Conservation (phyloP, 768 basidiomycete species). For the Phylloporus arenicola region DNA sequence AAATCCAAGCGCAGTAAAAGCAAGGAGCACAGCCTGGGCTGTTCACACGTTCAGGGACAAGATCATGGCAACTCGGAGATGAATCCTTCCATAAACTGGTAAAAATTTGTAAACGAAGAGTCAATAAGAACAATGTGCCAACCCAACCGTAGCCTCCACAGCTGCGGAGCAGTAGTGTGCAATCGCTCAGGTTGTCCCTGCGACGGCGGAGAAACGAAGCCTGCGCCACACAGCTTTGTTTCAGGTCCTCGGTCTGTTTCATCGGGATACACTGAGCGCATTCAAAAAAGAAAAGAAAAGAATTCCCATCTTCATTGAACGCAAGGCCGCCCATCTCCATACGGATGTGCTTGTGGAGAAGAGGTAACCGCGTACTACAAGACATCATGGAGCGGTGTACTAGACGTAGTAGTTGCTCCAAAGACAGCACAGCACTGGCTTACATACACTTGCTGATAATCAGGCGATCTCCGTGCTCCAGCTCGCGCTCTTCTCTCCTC, state of each 20-base stretch:
- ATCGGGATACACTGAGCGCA: too few relatives aligned
- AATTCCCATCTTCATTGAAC: background rate
- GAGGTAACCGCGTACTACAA: background rate
- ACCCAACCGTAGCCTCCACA: background rate
- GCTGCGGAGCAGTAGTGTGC: too few relatives aligned
- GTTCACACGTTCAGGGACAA: too few relatives aligned
- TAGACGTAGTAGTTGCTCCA: background rate
- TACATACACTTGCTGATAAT: slow-evolving; percentile 28
- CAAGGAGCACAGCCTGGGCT: too few relatives aligned
- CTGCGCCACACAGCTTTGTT: background rate
- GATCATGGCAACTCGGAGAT: too few relatives aligned
- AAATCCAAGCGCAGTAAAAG: too few relatives aligned
- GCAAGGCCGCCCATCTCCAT: background rate
- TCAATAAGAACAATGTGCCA: background rate
- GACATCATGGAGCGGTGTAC: background rate
- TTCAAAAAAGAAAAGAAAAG: too few relatives aligned
- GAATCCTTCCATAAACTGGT: too few relatives aligned
- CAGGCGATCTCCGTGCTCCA: slow-evolving; percentile 24
- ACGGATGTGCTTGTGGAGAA: background rate
- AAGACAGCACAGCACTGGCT: slow-evolving; percentile 16
- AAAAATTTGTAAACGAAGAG: background rate
- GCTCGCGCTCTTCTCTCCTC: slow-evolving; percentile 1
- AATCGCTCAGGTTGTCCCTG: too few relatives aligned
- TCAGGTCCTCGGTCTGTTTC: background rate
- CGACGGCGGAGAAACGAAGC: background rate